A percentile compares a stretch with the other conserved stretches of the same genome.
Conservation (phyloP, 163 green algal species). For the Scenedesmus sp. region DNA sequence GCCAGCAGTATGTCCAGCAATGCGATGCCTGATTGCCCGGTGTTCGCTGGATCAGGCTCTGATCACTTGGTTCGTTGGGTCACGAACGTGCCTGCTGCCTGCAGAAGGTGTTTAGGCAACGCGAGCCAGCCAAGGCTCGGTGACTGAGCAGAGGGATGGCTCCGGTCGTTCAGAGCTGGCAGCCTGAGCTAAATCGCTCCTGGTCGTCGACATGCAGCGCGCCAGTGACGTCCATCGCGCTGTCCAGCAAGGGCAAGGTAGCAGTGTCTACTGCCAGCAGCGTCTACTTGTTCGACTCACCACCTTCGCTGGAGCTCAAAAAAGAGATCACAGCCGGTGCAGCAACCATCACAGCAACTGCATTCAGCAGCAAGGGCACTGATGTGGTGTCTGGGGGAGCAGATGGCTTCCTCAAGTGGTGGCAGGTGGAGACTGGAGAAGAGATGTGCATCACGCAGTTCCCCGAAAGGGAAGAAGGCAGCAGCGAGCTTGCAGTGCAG, state of each 20-base stretch:
- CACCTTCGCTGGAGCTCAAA: slow-evolving; percentile 33
- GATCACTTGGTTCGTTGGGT: neutral
- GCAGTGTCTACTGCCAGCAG: slow-evolving; percentile 31
- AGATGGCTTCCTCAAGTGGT: slow-evolving; percentile 70
- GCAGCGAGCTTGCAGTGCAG: slow-evolving; percentile 38
- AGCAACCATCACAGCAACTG: slow-evolving; percentile 56
- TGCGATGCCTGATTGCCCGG: neutral
- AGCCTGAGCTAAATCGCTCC: slow-evolving; percentile 35
- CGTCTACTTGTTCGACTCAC: slow-evolving; percentile 41
- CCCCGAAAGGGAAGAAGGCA: slow-evolving; percentile 37
- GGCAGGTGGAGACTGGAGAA: slow-evolving; percentile 66
- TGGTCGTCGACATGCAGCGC: slow-evolving; percentile 28
- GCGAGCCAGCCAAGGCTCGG: neutral
- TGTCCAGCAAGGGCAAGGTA: slow-evolving; percentile 43
- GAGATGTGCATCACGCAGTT: slow-evolving; percentile 63
- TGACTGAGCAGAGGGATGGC: slow-evolving; percentile 1
- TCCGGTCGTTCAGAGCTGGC: slow-evolving; percentile 15
- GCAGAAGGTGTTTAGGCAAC: neutral
- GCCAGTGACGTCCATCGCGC: slow-evolving; percentile 25
- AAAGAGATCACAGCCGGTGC: slow-evolving; percentile 31
- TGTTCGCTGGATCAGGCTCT: neutral
- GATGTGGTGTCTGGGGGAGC: slow-evolving; percentile 60
- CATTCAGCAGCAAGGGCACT: slow-evolving; percentile 61
- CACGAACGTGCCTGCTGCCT: slow-evolving; percentile 1
- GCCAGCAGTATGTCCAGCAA: neutral